Base-by-base conservation (phyloP, 371 early-diverging fungal genomes). In the Circinella minor region DNA sequence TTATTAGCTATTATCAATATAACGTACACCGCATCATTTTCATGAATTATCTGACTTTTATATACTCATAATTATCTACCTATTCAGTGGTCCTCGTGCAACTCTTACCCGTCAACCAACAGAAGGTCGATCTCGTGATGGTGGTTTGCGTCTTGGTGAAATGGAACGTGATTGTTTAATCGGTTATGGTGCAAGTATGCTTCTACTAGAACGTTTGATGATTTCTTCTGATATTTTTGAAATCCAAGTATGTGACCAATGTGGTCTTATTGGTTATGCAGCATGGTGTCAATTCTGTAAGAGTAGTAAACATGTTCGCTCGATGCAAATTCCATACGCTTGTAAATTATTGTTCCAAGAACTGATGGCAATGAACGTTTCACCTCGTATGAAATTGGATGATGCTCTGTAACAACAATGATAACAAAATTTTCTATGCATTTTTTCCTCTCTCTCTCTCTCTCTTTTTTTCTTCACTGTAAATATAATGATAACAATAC, bases 81-180 rank as follows among this genome's bases (percentile, higher is more conserved):
- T 57, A 6, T 72, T n/a, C 55, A 88, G 93, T 65, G 99, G 99
- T 69, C 99, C 99, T 27, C 90, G 97, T 60, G 96, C 98, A 15
- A 91, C 93, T 1, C 77, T 99, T 18, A 99, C 99, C 0, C 90
- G 99, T 47, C 99, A 99, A 79, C 99, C 99, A 17, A 99, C 99
- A 1, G 99, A 99, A 88, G 99, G 99, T 89, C 91, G 99, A 78
- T 94, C 96, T 37, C 91, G 95, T 49, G 99, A 99, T 76, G 99
- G 99, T 80, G 99, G 99, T 72, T 88, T 99, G 68, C 93, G 99
- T 84, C 80, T 99, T 4, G 99, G 99, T 76, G 99, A 99, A 82
- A 99, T 99, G 99, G 99, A 99, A 81, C 90, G 99, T 74, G 99
- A 99, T 89, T 98, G 95, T 87, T 79, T 99, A 74, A 97, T 99